A percentile compares a stretch with the other conserved stretches of the same genome.
Conservation (phyloP, 257 asterid genomes). For the Galeopsis tetrahit region DNA sequence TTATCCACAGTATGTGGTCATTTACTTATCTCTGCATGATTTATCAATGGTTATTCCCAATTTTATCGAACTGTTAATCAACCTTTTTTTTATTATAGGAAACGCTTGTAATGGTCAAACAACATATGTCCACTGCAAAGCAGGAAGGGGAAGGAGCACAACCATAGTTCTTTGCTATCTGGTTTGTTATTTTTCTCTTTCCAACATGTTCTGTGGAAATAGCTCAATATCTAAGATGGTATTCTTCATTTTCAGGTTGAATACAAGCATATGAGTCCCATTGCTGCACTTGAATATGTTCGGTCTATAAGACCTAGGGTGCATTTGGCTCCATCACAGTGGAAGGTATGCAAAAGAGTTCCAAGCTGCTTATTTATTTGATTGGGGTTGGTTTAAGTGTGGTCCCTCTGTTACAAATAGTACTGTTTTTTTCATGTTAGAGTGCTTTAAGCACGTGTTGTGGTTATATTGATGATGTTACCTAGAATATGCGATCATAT, state of each 20-base stretch:
- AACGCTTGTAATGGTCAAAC: slow-evolving; percentile 66
- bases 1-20: slow-evolving; percentile 66
- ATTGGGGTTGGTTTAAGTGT: neutral
- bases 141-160: slow-evolving; percentile 98
- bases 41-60: slow-evolving; percentile 5
- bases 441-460: neutral
- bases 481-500: neutral
- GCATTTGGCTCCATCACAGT: slow-evolving; percentile 80
- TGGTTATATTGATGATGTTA: neutral
- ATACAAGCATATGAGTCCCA: slow-evolving; percentile 83
- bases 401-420: neutral
- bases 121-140: slow-evolving; percentile 93
- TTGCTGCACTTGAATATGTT: slow-evolving; percentile 78
- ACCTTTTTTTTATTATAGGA: slow-evolving; percentile 46
- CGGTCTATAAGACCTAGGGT: slow-evolving; percentile 88
- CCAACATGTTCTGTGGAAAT: neutral
- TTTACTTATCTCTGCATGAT: neutral
- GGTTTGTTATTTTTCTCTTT: slow-evolving; percentile 42
- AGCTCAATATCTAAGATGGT: neutral
- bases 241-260: slow-evolving; percentile 60
- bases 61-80: neutral
- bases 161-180: slow-evolving; percentile 90
- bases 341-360: slow-evolving; percentile 62
- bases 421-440: neutral
- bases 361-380: neutral